Evolutionary conservation across 129 eudicot species (phyloP), one percentile per base, ranked within the genome.

Genomic region (Erigeron canadensis): DNA sequence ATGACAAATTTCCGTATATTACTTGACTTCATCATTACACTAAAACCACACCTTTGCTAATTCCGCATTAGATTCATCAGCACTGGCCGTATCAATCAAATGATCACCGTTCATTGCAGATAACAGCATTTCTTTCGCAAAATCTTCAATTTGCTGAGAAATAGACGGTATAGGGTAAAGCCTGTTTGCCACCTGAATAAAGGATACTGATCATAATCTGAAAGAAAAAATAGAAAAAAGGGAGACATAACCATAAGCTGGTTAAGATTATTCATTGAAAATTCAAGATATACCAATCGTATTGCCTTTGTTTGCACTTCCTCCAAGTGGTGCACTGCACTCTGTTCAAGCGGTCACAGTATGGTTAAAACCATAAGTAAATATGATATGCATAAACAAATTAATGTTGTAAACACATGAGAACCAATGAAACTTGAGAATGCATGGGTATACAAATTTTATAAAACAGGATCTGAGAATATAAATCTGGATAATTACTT

Each of bases 301-400:
- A 90, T 90, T 58, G 99, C 99, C 79, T 95, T 95, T 84, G 82
- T 88, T 46, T 96, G 89, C 65, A 95, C 97, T 84, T 95, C 97
- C 78, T 95, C 99, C 95, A 90, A 75, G 77, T 87, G 97, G 78
- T 95, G 97, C 70, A 83, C 94, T 62, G 99, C 89, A 84, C 99
- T 87, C 99, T 95, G 61, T 77, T 61, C 37, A 79, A 45, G 67
- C 67, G 54, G 5, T 28, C 65, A 74, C 70, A 84, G 43, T 46
- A 55, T 6, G 73, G 46, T 54, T 6, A 73, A 17, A 76, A 61
- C 81, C 79, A 47, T 0, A 23, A 59, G 34, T 5, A 8, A 57
- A 22, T 11, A 50, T 50, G 18, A 22, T 53, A 53, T 56, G 3
- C 55, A 55, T 42, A 16, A 16, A 53, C 10, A 69, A 51, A 13